Evolutionary conservation across 73 alveolate species (phyloP).

Genomic region (Urostyla sp.): DNA sequence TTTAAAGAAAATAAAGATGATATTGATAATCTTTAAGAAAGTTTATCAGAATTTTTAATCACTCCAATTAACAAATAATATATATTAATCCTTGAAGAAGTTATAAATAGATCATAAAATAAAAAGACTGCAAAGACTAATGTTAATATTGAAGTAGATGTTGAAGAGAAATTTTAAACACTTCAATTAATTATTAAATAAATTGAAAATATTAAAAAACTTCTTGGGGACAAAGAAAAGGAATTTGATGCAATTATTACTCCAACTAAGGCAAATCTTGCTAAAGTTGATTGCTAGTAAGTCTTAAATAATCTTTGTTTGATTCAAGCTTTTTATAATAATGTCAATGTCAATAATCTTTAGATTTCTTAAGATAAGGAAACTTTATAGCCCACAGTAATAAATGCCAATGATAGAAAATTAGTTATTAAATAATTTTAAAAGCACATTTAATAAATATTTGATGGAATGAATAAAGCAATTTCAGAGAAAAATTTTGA

Average conservation of each 20-base stretch:
- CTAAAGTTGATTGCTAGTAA: constrained; percentile 23
- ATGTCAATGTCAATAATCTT: constrained; percentile 44
- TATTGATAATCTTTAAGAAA: constrained; percentile 31
- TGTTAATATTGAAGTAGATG: constrained; percentile 28
- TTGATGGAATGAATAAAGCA: not conserved
- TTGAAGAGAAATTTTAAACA: constrained; percentile 27
- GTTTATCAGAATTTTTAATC: constrained; percentile 1
- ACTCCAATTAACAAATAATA: constrained; percentile 32
- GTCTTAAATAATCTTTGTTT: constrained; percentile 40
- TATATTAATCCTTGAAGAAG: constrained; percentile 1
- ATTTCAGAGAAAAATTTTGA: constrained; percentile 25
- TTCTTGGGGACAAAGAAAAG: constrained; percentile 33
- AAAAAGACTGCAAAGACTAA: constrained; percentile 1
- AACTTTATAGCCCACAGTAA: not conserved
- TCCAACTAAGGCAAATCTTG: constrained; percentile 46
- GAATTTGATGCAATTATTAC: constrained; percentile 20
- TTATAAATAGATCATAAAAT: constrained; percentile 34
- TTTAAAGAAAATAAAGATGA: constrained; percentile 38
- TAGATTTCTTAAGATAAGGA: constrained; percentile 27
- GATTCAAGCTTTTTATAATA: constrained; percentile 56
- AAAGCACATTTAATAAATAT: constrained; percentile 49
- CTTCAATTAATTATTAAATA: constrained; percentile 11
- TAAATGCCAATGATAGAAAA: constrained; percentile 43
- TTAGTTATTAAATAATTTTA: constrained; percentile 32
- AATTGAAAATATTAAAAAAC: constrained; percentile 28